Evolutionary conservation across 2,329 filamentous ascomycete genomes (phyloP), one percentile per base, ranked within the genome.

Genomic region (Xylaria sp.): DNA sequence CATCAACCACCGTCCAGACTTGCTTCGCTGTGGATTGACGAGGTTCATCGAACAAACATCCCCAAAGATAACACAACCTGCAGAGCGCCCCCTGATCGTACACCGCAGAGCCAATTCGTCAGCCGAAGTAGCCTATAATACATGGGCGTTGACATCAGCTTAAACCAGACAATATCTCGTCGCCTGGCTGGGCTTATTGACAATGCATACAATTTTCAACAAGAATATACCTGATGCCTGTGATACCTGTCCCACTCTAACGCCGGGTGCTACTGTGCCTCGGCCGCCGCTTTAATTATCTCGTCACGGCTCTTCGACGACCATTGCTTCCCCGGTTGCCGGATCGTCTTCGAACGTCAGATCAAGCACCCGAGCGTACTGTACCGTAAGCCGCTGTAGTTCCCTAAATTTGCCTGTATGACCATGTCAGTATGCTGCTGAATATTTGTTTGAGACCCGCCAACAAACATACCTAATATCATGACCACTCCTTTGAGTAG

Each of bases 341-440:
- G 23, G 3, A 18, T 83, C 82, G 23, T 83, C 82, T 53, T 84
- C 83, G 6, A 83, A 72, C 7, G 83, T 85, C 43, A 93, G 83
- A 64, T 91, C 92, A 25, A 97, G 83, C n/a, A 94, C 83, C 70
- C 93, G 89, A 13, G 95, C 95, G 79, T 98, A 98, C 70, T 97
- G 95, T 30, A 97, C 93, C n/a, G 93, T 97, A 48, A 97, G 87
- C 30, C 96, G 88, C 80, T 99, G 96, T 34, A 99, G 84, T 77
- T 98, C 97, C 65, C 96, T 90, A 81, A 96, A 95, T 89, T 98
- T 98, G 67, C 93, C 94, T 97, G 73, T 97, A 73, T 36, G 53
- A 65, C 67, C 20, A 48, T 55, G 63, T 73, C 2, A 85, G 80
- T 68, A 63, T 64, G 20, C 34, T 7, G 20, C 41, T n/a, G 30